phyloP scores from a whole-genome alignment of 805 yeast genomes.

The Wickerhamomyces hampshirensis region DNA sequence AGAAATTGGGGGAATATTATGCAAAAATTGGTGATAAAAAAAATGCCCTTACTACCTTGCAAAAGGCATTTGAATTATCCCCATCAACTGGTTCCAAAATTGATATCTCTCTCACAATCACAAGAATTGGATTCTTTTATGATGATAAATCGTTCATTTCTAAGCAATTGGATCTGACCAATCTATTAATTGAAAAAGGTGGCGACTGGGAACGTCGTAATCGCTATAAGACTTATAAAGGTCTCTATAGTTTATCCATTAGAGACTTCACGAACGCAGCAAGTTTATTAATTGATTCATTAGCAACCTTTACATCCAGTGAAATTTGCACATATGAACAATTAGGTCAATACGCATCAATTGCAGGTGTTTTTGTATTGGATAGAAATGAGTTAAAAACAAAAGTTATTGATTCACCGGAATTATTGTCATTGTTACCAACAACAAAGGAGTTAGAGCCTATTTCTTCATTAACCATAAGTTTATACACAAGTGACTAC shows the following conservation, averaged over 20 bases:
- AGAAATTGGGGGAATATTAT: conserved; percentile 82
- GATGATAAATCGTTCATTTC: conserved; percentile 69
- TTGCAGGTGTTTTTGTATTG: conserved; percentile 81
- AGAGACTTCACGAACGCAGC: conserved; percentile 87
- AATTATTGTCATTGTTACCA: conserved; percentile 74
- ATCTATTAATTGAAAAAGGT: conserved; percentile 82
- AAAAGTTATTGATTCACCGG: conserved; percentile 90
- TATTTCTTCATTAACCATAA: conserved; percentile 74
- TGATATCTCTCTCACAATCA: conserved; percentile 75
- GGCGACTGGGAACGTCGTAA: conserved; percentile 99
- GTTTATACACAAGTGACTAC: conserved; percentile 87
- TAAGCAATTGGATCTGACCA: conserved; percentile 68
- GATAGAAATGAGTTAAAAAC: conserved; percentile 80
- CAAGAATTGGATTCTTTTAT: conserved; percentile 86
- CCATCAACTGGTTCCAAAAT: conserved; percentile 89
- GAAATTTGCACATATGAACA: conserved; percentile 87
- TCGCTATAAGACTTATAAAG: conserved; percentile 86
- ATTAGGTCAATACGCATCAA: conserved; percentile 81
- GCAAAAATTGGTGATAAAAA: conserved; percentile 77
- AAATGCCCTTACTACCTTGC: conserved; percentile 61
- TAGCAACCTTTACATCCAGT: conserved; percentile 92
- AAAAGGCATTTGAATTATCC: conserved; percentile 70
- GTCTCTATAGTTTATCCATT: conserved; percentile 77
- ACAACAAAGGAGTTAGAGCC: conserved; percentile 71
- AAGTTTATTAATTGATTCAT: conserved; percentile 76